Percentiles rank a stretch among this genome's conserved stretches.
Conservation (phyloP, 78 protist genomes). For the Dictyostelium firmibasis region DNA sequence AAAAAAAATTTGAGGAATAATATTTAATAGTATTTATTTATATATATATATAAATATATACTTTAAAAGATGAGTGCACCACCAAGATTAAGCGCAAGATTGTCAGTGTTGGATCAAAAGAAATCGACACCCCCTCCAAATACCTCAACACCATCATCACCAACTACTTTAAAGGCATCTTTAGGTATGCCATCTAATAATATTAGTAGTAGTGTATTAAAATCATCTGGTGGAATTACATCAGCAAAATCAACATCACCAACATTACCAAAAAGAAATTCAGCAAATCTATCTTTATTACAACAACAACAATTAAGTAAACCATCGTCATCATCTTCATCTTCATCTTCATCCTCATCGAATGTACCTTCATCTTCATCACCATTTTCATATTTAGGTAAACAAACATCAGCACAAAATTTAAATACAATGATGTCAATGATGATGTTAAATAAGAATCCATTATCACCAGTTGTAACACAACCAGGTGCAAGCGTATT, state of each 20-base stretch:
- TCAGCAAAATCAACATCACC: not conserved
- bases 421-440: not conserved
- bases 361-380: not conserved
- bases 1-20: no score
- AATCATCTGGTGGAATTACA: not conserved
- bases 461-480: not conserved
- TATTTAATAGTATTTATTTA: not conserved
- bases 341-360: not conserved
- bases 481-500: not conserved
- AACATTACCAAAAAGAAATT: not conserved
- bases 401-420: not conserved
- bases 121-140: not conserved
- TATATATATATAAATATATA: not conserved
- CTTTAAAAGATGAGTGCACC: slow-evolving; percentile 8
- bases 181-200: not conserved
- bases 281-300: not conserved
- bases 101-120: slow-evolving; percentile 51
- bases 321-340: not conserved
- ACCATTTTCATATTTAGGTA: not conserved
- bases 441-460: not conserved
- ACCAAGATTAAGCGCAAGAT: slow-evolving; percentile 74
- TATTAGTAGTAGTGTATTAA: not conserved
- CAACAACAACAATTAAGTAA: not conserved
- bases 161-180: not conserved
- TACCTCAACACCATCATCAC: not conserved